Conservation (phyloP, 2,329 filamentous ascomycete genomes). For the Fusarium tricinctum region DNA sequence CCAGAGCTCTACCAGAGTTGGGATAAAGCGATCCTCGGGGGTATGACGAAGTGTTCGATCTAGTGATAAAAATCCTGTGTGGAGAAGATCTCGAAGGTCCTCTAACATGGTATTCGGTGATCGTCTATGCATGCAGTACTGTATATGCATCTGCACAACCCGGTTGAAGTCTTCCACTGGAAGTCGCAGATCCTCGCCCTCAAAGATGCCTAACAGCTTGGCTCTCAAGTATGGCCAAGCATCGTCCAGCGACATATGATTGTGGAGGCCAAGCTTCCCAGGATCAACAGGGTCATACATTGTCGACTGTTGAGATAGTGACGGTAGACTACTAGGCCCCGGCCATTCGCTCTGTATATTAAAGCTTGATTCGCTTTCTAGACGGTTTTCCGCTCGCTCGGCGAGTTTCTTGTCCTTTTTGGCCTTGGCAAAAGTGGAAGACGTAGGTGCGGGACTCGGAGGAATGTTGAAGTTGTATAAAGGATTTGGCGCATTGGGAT, state of each 20-base stretch:
- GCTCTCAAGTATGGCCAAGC: slow-evolving; percentile 86
- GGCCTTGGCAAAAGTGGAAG: slow-evolving; percentile 80
- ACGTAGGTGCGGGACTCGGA: slow-evolving; percentile 76
- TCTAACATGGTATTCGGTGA: slow-evolving; percentile 79
- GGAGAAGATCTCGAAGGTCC: slow-evolving; percentile 80
- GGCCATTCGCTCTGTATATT: slow-evolving; percentile 64
- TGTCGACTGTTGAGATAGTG: slow-evolving; percentile 59
- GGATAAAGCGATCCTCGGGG: slow-evolving; percentile 89
- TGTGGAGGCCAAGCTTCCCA: slow-evolving; percentile 69
- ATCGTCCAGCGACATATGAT: slow-evolving; percentile 80
- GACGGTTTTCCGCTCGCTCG: slow-evolving; percentile 68
- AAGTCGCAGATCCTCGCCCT: slow-evolving; percentile 83
- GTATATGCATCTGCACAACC: slow-evolving; percentile 82
- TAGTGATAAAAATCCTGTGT: slow-evolving; percentile 86
- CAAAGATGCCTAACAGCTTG: slow-evolving; percentile 82
- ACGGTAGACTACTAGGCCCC: slow-evolving; percentile 66
- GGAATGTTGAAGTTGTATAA: slow-evolving; percentile 84
- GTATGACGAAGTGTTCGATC: slow-evolving; percentile 85
- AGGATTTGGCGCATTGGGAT: slow-evolving; percentile 80
- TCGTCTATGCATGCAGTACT: slow-evolving; percentile 81
- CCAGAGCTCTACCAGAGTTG: slow-evolving; percentile 93
- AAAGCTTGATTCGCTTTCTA: slow-evolving; percentile 67
- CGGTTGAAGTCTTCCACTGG: slow-evolving; percentile 88
- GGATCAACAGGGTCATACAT: slow-evolving; percentile 69
- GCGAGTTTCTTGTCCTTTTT: slow-evolving; percentile 89